Evolutionary conservation across 768 basidiomycete species (phyloP).

Genomic region (Lactarius sanguifluus): DNA sequence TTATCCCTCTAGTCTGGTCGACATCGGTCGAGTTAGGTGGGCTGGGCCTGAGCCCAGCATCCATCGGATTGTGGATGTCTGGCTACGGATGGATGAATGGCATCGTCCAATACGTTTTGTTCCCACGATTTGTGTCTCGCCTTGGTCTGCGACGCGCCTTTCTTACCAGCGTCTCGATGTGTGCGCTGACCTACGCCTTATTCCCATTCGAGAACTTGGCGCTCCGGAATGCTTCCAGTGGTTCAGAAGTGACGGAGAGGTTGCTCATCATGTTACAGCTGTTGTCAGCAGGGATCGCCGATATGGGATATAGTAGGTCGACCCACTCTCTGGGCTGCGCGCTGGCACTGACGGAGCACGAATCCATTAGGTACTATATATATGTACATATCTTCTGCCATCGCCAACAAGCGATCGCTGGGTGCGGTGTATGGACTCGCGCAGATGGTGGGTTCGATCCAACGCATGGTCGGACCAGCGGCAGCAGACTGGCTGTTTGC

Average conservation of each 20-base stretch:
- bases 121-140: conserved; percentile 38
- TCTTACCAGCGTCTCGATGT: conserved; percentile 30
- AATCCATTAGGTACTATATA: conserved; percentile 54
- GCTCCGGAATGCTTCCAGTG: not conserved
- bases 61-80: conserved; percentile 41
- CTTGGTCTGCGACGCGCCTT: conserved; percentile 40
- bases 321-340: not conserved
- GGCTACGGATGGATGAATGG: conserved; percentile 40
- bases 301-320: conserved; percentile 2
- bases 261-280: not conserved
- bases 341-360: not conserved
- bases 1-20: conserved; percentile 48
- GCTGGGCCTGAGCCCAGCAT: conserved; percentile 38
- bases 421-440: conserved; percentile 62
- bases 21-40: conserved; percentile 32
- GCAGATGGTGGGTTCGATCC: conserved; percentile 40
- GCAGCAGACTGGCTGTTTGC: conserved; percentile 63
- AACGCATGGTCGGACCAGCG: conserved; percentile 51
- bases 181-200: conserved; percentile 31
- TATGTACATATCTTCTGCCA: conserved; percentile 62
- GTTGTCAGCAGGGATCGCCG: not conserved
- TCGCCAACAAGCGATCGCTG: conserved; percentile 61
- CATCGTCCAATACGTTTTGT: conserved; percentile 40
- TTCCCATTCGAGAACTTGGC: conserved; percentile 32
- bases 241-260: not conserved